Conservation (phyloP, 371 early-diverging fungal species). For the Mortierella sp. region DNA sequence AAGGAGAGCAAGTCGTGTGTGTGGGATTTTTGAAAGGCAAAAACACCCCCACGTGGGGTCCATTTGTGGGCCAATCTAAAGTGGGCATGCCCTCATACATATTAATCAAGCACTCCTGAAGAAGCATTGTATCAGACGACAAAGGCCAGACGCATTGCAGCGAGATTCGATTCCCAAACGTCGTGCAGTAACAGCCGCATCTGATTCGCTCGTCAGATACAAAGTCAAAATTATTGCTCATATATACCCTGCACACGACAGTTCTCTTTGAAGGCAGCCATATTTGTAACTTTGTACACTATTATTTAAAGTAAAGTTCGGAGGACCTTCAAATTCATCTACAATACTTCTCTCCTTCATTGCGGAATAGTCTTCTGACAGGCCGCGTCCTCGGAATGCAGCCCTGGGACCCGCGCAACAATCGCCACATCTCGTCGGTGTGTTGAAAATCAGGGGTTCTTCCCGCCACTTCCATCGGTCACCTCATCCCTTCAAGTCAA, state of each 20-base stretch:
- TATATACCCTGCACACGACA: not conserved
- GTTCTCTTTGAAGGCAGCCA: too few species aligned
- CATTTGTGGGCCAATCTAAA: not conserved
- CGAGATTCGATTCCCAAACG: not conserved
- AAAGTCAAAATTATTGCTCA: not conserved
- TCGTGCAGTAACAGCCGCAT: slow-evolving; percentile 12
- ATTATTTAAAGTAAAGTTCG: too few species aligned
- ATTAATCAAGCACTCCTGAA: not conserved
- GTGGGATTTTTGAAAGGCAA: not conserved
- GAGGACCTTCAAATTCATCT: too few species aligned
- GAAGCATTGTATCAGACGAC: not conserved
- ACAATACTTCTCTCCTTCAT: too few species aligned
- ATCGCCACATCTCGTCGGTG: too few species aligned
- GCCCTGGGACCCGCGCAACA: too few species aligned
- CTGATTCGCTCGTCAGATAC: slow-evolving; percentile 12
- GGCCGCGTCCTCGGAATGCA: too few species aligned
- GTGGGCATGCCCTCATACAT: not conserved
- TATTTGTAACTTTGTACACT: too few species aligned
- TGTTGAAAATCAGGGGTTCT: too few species aligned
- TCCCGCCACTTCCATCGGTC: too few species aligned
- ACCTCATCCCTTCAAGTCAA: too few species aligned
- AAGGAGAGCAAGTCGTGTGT: slow-evolving; percentile 6
- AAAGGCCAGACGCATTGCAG: not conserved
- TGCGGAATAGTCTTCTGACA: too few species aligned
- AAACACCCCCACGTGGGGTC: slow-evolving; percentile 7